These are phyloP conservation scores for Backusella parvicylindrica DNA, from an alignment of 192 early-diverging fungal species.

Conservation along the genomic window DNA sequence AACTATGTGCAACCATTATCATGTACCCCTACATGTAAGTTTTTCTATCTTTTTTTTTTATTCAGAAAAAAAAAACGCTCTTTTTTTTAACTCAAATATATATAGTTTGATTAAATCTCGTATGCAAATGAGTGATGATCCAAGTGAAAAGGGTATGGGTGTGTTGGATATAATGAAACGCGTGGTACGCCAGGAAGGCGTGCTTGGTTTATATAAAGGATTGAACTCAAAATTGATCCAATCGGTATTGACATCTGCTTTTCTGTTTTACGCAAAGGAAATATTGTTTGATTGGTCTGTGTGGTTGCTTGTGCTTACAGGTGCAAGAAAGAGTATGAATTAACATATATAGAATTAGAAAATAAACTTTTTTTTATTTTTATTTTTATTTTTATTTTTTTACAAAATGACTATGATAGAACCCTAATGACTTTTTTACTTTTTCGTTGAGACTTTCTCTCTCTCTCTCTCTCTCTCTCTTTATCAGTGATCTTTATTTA, in stretches of 20 bases:
- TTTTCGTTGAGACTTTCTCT: not conserved
- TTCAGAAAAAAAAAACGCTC: too few species aligned
- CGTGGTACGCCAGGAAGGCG: conserved; percentile 57
- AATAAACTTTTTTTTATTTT: too few species aligned
- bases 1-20: conserved; percentile 85
- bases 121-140: conserved; percentile 12
- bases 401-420: too few species aligned
- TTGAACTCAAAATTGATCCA: conserved; percentile 93
- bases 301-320: conserved; percentile 31
- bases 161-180: not conserved
- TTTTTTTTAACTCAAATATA: too few species aligned
- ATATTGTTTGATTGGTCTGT: conserved; percentile 62
- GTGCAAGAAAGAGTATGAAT: conserved; percentile 10
- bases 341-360: not conserved
- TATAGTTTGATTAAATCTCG: not conserved
- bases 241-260: conserved; percentile 86
- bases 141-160: not conserved
- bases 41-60: too few species aligned
- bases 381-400: not conserved
- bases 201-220: conserved; percentile 78
- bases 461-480: too few species aligned
- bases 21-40: conserved; percentile 95
- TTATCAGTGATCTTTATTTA: too few species aligned
- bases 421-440: too few species aligned
- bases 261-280: conserved; percentile 91